phyloP scores from a whole-genome alignment of 768 basidiomycete species.

The Mycena crocata region DNA sequence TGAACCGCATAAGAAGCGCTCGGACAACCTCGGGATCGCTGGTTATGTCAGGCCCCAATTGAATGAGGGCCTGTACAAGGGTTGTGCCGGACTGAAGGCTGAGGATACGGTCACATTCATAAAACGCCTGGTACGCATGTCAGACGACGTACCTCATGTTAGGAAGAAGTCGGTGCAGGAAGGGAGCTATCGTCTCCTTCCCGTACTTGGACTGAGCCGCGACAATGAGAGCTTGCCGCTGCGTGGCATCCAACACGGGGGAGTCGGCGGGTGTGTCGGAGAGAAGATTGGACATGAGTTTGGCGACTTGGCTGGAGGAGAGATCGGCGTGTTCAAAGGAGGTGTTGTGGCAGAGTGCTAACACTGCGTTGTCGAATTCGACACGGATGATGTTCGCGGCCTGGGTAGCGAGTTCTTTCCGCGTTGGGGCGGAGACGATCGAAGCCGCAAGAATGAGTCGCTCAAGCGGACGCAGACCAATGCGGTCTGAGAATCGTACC shows the following conservation, averaged over 20 bases:
- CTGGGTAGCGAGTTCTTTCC: constrained; percentile 69
- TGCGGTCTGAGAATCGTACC: constrained; percentile 82
- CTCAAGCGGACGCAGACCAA: constrained; percentile 84
- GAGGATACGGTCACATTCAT: constrained; percentile 31
- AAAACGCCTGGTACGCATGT: constrained; percentile 27
- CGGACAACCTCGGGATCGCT: constrained; percentile 77
- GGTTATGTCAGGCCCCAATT: constrained; percentile 85
- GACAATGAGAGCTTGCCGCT: constrained; percentile 79
- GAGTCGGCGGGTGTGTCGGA: constrained; percentile 76
- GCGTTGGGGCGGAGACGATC: constrained; percentile 70
- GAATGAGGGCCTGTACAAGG: constrained; percentile 79
- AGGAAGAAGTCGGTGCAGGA: constrained; percentile 79
- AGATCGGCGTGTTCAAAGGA: constrained; percentile 88
- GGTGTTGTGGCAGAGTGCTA: constrained; percentile 82
- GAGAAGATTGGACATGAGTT: constrained; percentile 85
- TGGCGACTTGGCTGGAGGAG: constrained; percentile 77
- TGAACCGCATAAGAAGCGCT: constrained; percentile 79
- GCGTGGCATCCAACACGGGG: constrained; percentile 76
- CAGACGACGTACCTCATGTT: constrained; percentile 69
- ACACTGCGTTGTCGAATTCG: constrained; percentile 84
- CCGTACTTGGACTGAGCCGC: constrained; percentile 87
- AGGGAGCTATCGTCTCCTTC: constrained; percentile 77
- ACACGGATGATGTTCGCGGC: constrained; percentile 76
- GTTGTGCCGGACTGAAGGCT: constrained; percentile 77
- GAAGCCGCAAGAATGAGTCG: constrained; percentile 81